These are phyloP conservation scores for Metschnikowia chrysomelidarum DNA, from an alignment of 805 yeast genomes.

Conservation along the genomic window DNA sequence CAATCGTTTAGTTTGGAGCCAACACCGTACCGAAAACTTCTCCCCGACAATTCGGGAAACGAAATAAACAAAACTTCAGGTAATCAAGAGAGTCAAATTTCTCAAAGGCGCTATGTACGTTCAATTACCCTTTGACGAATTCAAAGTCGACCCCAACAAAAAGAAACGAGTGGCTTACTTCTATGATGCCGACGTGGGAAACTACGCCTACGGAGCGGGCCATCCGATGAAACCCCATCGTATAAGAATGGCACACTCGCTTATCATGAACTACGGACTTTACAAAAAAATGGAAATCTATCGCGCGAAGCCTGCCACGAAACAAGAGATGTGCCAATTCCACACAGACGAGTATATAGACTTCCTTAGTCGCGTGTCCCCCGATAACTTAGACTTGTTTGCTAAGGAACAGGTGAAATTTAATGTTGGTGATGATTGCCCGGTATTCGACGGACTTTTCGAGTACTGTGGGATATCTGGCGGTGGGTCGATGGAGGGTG, in stretches of 20 bases:
- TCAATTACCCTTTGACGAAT: slow-evolving; percentile 46
- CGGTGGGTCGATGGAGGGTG: slow-evolving; percentile 90
- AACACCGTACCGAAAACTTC: too few relatives aligned
- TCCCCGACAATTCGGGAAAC: too few relatives aligned
- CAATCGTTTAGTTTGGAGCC: too few relatives aligned
- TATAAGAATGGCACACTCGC: slow-evolving; percentile 96
- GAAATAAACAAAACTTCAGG: too few relatives aligned
- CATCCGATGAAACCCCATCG: slow-evolving; percentile 99
- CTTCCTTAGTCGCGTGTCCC: slow-evolving; percentile 84
- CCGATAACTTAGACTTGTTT: slow-evolving; percentile 85
- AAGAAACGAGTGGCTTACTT: slow-evolving; percentile 45
- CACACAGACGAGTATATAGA: slow-evolving; percentile 98
- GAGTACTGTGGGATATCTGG: slow-evolving; percentile 78
- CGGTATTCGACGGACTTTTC: slow-evolving; percentile 75
- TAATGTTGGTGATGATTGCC: slow-evolving; percentile 89
- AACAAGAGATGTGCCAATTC: slow-evolving; percentile 97
- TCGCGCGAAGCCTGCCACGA: slow-evolving; percentile 96
- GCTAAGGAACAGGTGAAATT: slow-evolving; percentile 86
- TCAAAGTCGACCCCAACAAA: slow-evolving; percentile 39
- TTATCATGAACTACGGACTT: slow-evolving; percentile 94
- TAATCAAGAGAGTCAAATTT: too few relatives aligned
- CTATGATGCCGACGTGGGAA: slow-evolving; percentile 82
- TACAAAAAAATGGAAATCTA: slow-evolving; percentile 97
- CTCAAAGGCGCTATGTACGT: slow-evolving; percentile 31
- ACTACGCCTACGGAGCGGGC: slow-evolving; percentile 97